Base-by-base conservation (phyloP, 306 rosid genomes). In the Cucurbita argyrosperma region DNA sequence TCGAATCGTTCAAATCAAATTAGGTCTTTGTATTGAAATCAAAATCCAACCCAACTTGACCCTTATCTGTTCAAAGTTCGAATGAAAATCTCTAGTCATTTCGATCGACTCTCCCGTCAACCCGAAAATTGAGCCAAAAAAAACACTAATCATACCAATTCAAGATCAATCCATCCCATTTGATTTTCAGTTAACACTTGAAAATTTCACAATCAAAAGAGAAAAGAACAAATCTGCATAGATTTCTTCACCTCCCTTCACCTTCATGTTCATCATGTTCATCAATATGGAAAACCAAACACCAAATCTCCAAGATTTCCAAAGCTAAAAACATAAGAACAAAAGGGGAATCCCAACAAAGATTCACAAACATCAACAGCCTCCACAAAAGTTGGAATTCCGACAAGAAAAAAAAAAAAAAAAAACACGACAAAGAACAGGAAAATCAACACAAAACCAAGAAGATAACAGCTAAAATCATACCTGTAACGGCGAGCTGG, bases 401-500 rank as follows among this genome's bases (percentile, higher is more conserved):
- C 60, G 47, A 53, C 35, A 43, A 30, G 12, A 26, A 50, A 74
- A 74, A 26, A 26, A 26, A 26, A 21, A 21, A 21, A 8, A 1
- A 9, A 30, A 61, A 37, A 61, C 10, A 61, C 6, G 21, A 74
- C 43, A 43, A 13, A 30, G 5, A 74, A 12, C 7, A n/a, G 39
- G 16, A 26, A 5, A n/a, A 52, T 18, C 59, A 75, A 49, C 18
- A 79, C 46, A 75, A 55, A 42, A 63, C 14, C 35, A 37, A 30
- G 72, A 70, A 64, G 2, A 38, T 60, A 14, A 72, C 47, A 50
- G 18, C 54, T 21, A 50, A 18, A 53, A 50, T 14, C 38, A 53
- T 23, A 87, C 97, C 92, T 84, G 91, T 66, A 85, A 80, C 74
- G 90, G 91, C 58, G 83, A 83, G 77, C 71, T 79, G 47, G 89